Percentiles rank a stretch among this genome's conserved stretches.
These are phyloP conservation scores for Rhodamnia rubescens DNA, from an alignment of 345 rosid species.

Conservation along the genomic window DNA sequence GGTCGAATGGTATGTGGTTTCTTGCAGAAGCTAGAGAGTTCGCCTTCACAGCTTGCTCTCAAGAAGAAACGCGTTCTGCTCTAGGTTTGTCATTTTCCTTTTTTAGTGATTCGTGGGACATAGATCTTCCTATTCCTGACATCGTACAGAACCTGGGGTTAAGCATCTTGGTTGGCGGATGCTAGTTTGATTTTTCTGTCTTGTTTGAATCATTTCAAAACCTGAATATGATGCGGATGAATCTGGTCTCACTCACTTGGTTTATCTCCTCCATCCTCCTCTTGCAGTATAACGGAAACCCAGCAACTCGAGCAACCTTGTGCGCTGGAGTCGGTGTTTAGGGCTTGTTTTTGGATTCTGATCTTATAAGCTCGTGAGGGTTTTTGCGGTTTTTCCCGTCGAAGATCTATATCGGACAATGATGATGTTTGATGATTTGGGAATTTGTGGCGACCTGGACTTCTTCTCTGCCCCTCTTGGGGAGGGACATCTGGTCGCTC, in stretches of 20 bases:
- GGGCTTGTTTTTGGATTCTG: not conserved
- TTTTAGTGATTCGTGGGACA: not conserved
- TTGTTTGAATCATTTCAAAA: not conserved
- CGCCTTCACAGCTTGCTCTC: not conserved
- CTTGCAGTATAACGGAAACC: not conserved
- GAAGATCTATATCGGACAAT: not conserved
- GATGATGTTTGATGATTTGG: constrained; percentile 74
- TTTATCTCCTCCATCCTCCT: not conserved
- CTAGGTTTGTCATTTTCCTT: not conserved
- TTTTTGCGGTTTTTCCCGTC: not conserved
- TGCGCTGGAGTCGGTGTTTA: not conserved
- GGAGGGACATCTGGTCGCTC: constrained; percentile 26
- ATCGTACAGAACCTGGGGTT: not conserved
- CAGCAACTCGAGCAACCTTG: not conserved
- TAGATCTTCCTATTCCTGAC: not conserved
- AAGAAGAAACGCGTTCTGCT: not conserved
- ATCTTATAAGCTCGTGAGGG: not conserved
- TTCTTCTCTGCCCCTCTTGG: constrained; percentile 39
- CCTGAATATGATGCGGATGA: not conserved
- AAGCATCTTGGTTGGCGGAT: not conserved
- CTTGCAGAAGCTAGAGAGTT: not conserved
- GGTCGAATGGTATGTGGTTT: not conserved
- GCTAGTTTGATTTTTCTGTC: not conserved
- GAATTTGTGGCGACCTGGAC: constrained; percentile 68
- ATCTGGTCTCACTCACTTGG: not conserved